Evolutionary conservation across 1,284 basidiomycete species (phyloP).

Genomic region (Gymnopus androsaceus): DNA sequence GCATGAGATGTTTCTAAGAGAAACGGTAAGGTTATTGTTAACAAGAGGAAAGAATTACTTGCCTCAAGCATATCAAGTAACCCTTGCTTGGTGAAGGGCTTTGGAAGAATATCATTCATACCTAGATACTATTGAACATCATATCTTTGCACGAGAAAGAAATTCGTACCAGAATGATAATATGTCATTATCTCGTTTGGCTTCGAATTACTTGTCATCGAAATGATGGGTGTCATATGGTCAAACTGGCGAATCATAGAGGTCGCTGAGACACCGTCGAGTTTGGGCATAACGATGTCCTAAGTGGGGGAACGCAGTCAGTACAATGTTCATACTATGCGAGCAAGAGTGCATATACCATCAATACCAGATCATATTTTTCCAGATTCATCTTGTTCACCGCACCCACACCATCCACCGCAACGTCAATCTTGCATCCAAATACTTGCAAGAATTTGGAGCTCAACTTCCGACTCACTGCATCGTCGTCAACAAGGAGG

Average conservation of each 20-base stretch:
- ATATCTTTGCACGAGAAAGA: background rate
- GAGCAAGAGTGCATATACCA: conserved; percentile 65
- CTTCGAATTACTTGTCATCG: conserved; percentile 93
- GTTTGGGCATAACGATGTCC: conserved; percentile 95
- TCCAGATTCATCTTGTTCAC: conserved; percentile 96
- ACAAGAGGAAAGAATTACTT: conserved; percentile 20
- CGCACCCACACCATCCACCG: conserved; percentile 91
- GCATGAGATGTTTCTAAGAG: conserved; percentile 86
- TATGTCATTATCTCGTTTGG: conserved; percentile 93
- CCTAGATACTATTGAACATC: conserved; percentile 40
- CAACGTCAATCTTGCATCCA: conserved; percentile 93
- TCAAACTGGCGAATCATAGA: conserved; percentile 94
- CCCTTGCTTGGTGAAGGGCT: conserved; percentile 94
- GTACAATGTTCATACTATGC: no score
- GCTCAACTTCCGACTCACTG: conserved; percentile 84
- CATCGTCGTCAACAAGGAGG: conserved; percentile 93
- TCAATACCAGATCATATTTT: conserved; percentile 92
- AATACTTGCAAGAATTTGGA: conserved; percentile 96
- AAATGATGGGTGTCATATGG: conserved; percentile 93
- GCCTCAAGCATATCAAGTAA: conserved; percentile 91
- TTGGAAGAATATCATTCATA: conserved; percentile 98
- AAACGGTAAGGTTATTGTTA: conserved; percentile 8
- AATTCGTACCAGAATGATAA: conserved; percentile 66
- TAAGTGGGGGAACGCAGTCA: conserved; percentile 28
- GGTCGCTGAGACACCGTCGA: conserved; percentile 89